Evolutionary conservation across 2,329 filamentous ascomycete genomes (phyloP), one percentile per base, ranked within the genome.

Genomic region (Fusarium verticillioides): DNA sequence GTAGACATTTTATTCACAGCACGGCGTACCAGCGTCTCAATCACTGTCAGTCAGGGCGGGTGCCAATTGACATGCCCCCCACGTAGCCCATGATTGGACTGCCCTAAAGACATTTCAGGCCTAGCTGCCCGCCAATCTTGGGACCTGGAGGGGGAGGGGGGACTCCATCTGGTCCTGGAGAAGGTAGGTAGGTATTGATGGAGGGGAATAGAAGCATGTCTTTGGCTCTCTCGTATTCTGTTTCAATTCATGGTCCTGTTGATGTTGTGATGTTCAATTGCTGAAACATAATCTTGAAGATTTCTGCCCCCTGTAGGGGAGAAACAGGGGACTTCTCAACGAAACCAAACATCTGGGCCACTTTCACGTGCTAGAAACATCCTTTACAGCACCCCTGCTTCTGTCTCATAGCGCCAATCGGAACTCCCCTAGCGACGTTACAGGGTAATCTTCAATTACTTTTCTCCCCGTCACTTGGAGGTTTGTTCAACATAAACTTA

Each of bases 311-410:
- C 54, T 52, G 59, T 54, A 18, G 44, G 23, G 32, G 30, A 44
- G 30, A 43, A 59, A 57, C 42, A 60, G 34, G 64, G 64, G 46
- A 36, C 28, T 63, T 75, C 59, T 75, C 66, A 72, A 75, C 75
- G n/a, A 58, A 50, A 58, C 54, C 72, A 76, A 63, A 66, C 63
- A 57, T 59, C 44, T 74, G 72, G 75, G 75, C 75, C 75, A 74
- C 49, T 72, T 77, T 77, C 75, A 77, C 75, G 70, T 77, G 75
- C 71, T 67, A 60, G 39, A 70, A 63, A 62, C 58, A 54, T 57
- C 18, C 58, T 59, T 36, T 12, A 11, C 32, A 49, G 49, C 54
- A 70, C 18, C 64, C 66, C 32, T 47, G 40, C 34, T 52, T 15
- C 19, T 36, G 3, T 34, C 7, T 37, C 40, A 26, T 46, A 42